Evolutionary conservation across 768 basidiomycete genomes (phyloP).

Genomic region (Lentinula edodes): DNA sequence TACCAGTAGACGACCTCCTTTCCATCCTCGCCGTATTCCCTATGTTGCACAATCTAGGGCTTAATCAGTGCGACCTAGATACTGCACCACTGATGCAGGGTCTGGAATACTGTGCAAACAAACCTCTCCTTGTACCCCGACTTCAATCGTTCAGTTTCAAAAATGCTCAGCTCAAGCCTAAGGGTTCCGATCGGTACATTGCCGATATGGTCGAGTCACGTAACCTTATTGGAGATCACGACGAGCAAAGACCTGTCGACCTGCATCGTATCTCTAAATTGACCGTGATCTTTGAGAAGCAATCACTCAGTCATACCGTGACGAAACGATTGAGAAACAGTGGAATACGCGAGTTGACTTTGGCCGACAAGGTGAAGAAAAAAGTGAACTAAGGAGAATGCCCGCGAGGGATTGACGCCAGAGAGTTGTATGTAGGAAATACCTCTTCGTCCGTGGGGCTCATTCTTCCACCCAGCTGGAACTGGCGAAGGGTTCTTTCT

Average conservation of each 20-base stretch:
- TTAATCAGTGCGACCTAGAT: neutral
- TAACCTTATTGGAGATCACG: neutral
- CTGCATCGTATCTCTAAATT: neutral
- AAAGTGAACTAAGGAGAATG: neutral
- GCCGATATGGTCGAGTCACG: neutral
- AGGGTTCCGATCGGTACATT: neutral
- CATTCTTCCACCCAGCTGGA: no score
- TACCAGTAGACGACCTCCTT: neutral
- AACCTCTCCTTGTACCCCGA: neutral
- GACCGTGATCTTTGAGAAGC: neutral
- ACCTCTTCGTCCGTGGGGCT: neutral
- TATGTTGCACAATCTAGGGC: neutral
- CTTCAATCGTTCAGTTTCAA: neutral
- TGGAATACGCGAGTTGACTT: neutral
- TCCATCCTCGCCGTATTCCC: neutral
- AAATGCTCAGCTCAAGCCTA: neutral
- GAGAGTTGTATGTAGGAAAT: neutral
- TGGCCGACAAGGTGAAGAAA: neutral
- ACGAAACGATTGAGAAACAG: neutral
- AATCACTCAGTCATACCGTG: neutral
- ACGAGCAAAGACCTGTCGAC: neutral
- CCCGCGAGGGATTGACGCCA: neutral
- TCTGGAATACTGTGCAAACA: neutral
- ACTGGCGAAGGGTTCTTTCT: neutral
- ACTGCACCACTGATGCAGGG: neutral